Conservation (phyloP, 1,139 yeast species). For the Saccharomyces hybrid region DNA sequence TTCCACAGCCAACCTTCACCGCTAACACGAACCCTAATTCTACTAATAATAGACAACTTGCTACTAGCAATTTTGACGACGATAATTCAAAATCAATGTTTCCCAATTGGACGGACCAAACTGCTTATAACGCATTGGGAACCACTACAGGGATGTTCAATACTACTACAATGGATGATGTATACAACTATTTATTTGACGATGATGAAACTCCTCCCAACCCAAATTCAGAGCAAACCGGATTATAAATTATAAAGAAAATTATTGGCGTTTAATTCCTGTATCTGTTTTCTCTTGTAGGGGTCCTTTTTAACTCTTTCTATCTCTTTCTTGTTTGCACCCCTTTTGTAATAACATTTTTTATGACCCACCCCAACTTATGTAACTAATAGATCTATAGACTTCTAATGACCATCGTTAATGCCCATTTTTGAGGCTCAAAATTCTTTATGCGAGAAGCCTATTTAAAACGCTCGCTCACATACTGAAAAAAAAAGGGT, state of each 20-base stretch:
- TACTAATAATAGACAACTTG: neutral
- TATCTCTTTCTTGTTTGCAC: neutral
- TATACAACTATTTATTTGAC: slow-evolving; percentile 22
- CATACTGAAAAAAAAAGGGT: neutral
- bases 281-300: neutral
- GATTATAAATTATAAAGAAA: neutral
- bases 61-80: neutral
- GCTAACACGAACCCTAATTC: neutral
- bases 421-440: neutral
- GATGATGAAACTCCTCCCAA: slow-evolving; percentile 12
- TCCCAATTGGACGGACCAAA: slow-evolving; percentile 18
- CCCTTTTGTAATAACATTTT: neutral
- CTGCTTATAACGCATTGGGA: slow-evolving; percentile 13
- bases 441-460: neutral
- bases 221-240: neutral
- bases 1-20: neutral
- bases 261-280: neutral
- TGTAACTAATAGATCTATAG: neutral
- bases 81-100: slow-evolving; percentile 1
- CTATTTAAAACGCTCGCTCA: neutral
- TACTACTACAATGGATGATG: slow-evolving; percentile 27
- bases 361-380: neutral
- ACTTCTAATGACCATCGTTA: neutral
- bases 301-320: neutral
- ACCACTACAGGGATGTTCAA: slow-evolving; percentile 17